Percentiles rank a stretch among this genome's conserved stretches.
These are phyloP conservation scores for Cryptosporidium viatorum DNA, from an alignment of 169 alveolate genomes.

Conservation along the genomic window DNA sequence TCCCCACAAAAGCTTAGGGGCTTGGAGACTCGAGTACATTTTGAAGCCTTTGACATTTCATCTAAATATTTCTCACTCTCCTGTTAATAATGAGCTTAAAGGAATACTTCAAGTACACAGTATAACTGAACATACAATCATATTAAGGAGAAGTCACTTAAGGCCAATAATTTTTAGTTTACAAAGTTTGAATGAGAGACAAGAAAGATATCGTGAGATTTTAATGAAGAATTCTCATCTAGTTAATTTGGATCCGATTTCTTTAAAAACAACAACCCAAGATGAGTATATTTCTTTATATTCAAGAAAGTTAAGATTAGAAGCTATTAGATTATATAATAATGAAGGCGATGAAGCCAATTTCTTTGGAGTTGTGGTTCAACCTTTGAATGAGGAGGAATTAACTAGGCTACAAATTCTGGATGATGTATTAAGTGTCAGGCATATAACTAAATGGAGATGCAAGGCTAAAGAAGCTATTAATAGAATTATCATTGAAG, in stretches of 20 bases:
- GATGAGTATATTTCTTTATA: slow-evolving; percentile 66
- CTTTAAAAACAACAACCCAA: slow-evolving; percentile 54
- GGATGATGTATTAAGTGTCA: slow-evolving; percentile 55
- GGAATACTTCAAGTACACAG: slow-evolving; percentile 54
- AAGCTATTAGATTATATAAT: slow-evolving; percentile 33
- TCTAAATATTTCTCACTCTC: slow-evolving; percentile 56
- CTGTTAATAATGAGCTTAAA: slow-evolving; percentile 40
- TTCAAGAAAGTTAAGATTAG: slow-evolving; percentile 54
- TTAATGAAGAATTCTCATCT: slow-evolving; percentile 44
- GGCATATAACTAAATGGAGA: slow-evolving; percentile 67
- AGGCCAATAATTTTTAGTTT: slow-evolving; percentile 64
- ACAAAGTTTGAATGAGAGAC: slow-evolving; percentile 60
- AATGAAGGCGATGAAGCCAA: slow-evolving; percentile 44
- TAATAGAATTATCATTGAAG: slow-evolving; percentile 60
- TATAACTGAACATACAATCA: slow-evolving; percentile 54
- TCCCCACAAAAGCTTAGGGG: slow-evolving; percentile 38
- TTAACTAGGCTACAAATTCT: slow-evolving; percentile 21
- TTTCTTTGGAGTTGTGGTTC: slow-evolving; percentile 55
- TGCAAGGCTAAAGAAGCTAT: slow-evolving; percentile 68
- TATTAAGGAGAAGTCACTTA: slow-evolving; percentile 61
- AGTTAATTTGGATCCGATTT: slow-evolving; percentile 47
- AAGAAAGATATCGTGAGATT: slow-evolving; percentile 55
- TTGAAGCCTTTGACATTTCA: slow-evolving; percentile 64
- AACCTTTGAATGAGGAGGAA: slow-evolving; percentile 41
- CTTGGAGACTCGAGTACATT: slow-evolving; percentile 66